Percentiles rank a stretch among this genome's conserved stretches.
These are phyloP conservation scores for Penicillium thymicola DNA, from an alignment of 2,329 filamentous ascomycete genomes.

Conservation along the genomic window DNA sequence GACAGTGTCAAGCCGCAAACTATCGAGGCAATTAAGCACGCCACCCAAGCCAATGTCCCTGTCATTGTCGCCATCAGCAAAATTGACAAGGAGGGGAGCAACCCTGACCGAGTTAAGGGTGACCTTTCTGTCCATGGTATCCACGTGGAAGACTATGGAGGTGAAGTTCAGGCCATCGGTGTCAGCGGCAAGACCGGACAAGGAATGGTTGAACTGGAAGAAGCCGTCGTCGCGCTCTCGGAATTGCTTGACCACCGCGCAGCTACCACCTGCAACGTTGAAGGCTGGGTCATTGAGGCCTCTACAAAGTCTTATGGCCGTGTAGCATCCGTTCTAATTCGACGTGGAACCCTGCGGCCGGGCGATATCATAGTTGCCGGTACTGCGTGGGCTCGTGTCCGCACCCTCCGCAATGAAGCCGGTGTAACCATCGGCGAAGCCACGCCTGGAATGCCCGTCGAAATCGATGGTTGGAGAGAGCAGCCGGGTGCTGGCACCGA, in stretches of 20 bases:
- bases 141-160: slow-evolving; percentile 91
- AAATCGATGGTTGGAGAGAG: slow-evolving; percentile 92
- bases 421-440: slow-evolving; percentile 70
- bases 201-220: slow-evolving; percentile 89
- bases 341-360: slow-evolving; percentile 75
- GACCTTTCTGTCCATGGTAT: slow-evolving; percentile 81
- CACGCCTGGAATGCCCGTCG: slow-evolving; percentile 82
- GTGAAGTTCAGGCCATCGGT: slow-evolving; percentile 85
- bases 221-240: slow-evolving; percentile 78
- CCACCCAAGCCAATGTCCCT: slow-evolving; percentile 78
- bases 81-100: slow-evolving; percentile 80
- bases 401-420: slow-evolving; percentile 78
- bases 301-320: slow-evolving; percentile 81
- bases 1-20: slow-evolving; percentile 98
- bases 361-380: slow-evolving; percentile 87
- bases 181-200: slow-evolving; percentile 92
- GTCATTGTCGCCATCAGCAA: slow-evolving; percentile 99
- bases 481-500: slow-evolving; percentile 82
- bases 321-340: slow-evolving; percentile 83
- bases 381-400: slow-evolving; percentile 81
- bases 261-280: slow-evolving; percentile 69
- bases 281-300: slow-evolving; percentile 93
- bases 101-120: slow-evolving; percentile 78
- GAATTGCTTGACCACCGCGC: slow-evolving; percentile 90
- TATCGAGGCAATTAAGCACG: slow-evolving; percentile 92